Evolutionary conservation across 1,284 basidiomycete species (phyloP).

Genomic region (Taiwanofungus camphoratus): DNA sequence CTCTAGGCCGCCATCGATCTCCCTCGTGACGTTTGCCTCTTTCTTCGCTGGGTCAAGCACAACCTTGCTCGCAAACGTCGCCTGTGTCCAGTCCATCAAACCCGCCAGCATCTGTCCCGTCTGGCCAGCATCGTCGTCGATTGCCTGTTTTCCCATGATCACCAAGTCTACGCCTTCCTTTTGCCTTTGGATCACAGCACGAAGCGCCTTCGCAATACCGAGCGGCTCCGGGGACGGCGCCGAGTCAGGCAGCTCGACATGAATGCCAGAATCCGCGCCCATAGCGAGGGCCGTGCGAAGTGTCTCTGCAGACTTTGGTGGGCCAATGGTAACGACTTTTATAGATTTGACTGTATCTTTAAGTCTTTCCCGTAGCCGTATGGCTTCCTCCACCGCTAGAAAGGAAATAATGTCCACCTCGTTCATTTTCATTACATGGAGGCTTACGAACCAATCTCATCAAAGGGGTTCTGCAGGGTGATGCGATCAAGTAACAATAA

Average conservation of each 20-base stretch:
- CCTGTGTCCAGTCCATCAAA: constrained; percentile 89
- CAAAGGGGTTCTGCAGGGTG: constrained; percentile 80
- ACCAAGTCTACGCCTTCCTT: constrained; percentile 77
- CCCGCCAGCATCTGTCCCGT: constrained; percentile 98
- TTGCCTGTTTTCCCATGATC: constrained; percentile 98
- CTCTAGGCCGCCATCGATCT: constrained; percentile 94
- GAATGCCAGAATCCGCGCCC: constrained; percentile 93
- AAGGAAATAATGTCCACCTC: background rate
- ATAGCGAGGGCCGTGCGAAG: constrained; percentile 96
- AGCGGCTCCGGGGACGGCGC: constrained; percentile 77
- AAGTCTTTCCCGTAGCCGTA: constrained; percentile 83
- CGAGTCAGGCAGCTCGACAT: constrained; percentile 80
- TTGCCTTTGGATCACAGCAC: constrained; percentile 70
- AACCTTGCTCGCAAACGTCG: constrained; percentile 91
- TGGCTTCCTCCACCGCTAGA: constrained; percentile 94
- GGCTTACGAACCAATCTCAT: constrained; percentile 79
- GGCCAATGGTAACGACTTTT: constrained; percentile 90
- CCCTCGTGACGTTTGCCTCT: constrained; percentile 74
- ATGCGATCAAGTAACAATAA: background rate
- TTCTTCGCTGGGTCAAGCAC: constrained; percentile 69
- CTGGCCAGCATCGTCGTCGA: constrained; percentile 96
- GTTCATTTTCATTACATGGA: constrained; percentile 11
- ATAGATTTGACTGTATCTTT: constrained; percentile 78
- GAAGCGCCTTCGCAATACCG: constrained; percentile 81
- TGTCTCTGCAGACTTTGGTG: constrained; percentile 85